Percentiles rank a stretch among this genome's conserved stretches.
Evolutionary conservation across 441 rosid species (phyloP).

Genomic region (Eruca vesicaria): DNA sequence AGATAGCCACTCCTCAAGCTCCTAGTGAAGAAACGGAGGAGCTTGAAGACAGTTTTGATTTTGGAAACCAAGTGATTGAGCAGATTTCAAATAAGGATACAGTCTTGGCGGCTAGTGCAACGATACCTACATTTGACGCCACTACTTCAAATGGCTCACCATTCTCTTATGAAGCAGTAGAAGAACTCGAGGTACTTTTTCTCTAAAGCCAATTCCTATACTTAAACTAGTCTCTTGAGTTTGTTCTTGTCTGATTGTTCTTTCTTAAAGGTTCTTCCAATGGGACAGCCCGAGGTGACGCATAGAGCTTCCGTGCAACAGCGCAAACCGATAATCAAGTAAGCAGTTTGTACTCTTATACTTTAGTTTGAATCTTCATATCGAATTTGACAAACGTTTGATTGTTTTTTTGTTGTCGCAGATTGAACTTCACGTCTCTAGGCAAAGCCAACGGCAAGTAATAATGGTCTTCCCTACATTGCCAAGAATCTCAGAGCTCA

Average conservation of each 20-base stretch:
- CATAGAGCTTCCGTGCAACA: slow-evolving; percentile 47
- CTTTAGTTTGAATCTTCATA: background rate
- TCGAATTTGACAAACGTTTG: background rate
- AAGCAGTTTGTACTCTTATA: background rate
- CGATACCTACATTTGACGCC: slow-evolving; percentile 31
- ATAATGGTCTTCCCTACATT: background rate
- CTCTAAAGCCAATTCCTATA: background rate
- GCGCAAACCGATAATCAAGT: slow-evolving; percentile 81
- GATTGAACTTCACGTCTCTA: slow-evolving; percentile 77
- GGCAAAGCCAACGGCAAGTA: slow-evolving; percentile 62
- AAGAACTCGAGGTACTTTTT: slow-evolving; percentile 84
- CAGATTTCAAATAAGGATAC: slow-evolving; percentile 25
- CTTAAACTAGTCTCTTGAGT: background rate
- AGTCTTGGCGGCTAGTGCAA: slow-evolving; percentile 14
- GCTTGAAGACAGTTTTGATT: background rate
- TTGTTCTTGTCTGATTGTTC: slow-evolving; percentile 9
- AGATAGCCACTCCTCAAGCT: slow-evolving; percentile 50
- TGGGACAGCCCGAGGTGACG: slow-evolving; percentile 30
- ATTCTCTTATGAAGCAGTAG: slow-evolving; percentile 40
- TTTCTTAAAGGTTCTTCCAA: slow-evolving; percentile 46
- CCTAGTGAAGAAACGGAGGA: slow-evolving; percentile 45
- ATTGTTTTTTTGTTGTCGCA: slow-evolving; percentile 34
- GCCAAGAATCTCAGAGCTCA: slow-evolving; percentile 8
- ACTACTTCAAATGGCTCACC: slow-evolving; percentile 40
- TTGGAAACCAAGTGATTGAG: slow-evolving; percentile 15